Evolutionary conservation across 768 basidiomycete species (phyloP).

Genomic region (Boletus reticuloceps): DNA sequence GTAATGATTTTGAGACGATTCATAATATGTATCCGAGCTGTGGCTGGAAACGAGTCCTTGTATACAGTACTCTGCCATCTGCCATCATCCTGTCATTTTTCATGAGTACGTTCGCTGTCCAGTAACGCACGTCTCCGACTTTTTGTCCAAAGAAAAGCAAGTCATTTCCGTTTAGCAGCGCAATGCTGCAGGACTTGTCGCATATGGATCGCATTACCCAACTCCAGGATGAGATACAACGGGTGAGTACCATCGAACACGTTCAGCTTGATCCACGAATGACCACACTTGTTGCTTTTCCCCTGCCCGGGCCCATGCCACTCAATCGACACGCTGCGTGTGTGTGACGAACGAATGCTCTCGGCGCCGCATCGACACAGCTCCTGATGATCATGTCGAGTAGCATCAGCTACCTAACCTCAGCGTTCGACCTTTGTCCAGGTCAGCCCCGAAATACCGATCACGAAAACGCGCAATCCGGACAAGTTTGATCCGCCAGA

Average conservation of each 20-base stretch:
- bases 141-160: constrained; percentile 6
- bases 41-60: not conserved
- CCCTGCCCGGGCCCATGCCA: too few species aligned
- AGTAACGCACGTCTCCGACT: constrained; percentile 14
- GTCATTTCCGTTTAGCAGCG: constrained; percentile 42
- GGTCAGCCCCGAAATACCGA: constrained; percentile 75
- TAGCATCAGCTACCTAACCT: constrained; percentile 75
- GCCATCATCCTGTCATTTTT: not conserved
- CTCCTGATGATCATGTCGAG: constrained; percentile 88
- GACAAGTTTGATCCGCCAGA: constrained; percentile 73
- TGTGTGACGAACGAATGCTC: too few species aligned
- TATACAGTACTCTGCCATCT: not conserved
- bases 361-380: constrained; percentile 32
- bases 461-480: constrained; percentile 74
- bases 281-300: not conserved
- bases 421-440: constrained; percentile 74
- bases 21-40: not conserved
- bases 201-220: constrained; percentile 97
- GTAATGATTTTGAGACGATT: too few species aligned
- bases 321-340: too few species aligned
- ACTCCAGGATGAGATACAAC: constrained; percentile 91
- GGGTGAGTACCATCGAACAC: constrained; percentile 40
- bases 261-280: too few species aligned
- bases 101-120: constrained; percentile 1
- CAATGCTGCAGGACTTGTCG: constrained; percentile 88